Evolutionary conservation across 768 basidiomycete species (phyloP).

Genomic region (Boletus edulis): DNA sequence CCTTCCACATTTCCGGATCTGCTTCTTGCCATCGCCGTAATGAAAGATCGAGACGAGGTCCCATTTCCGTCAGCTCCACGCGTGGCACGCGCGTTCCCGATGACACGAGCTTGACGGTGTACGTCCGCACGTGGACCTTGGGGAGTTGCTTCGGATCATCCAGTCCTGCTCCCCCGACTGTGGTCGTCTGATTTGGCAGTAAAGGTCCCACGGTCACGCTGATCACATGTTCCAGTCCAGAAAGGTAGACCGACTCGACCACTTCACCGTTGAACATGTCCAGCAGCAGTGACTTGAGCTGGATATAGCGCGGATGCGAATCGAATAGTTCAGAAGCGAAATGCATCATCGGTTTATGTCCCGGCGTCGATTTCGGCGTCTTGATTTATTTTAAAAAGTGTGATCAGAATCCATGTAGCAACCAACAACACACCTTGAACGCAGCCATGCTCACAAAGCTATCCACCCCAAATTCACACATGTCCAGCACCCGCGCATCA

Average conservation of each 20-base stretch:
- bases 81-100: constrained; percentile 82
- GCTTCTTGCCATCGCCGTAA: constrained; percentile 74
- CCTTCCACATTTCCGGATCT: constrained; percentile 76
- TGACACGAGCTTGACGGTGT: constrained; percentile 67
- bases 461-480: constrained; percentile 92
- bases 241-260: constrained; percentile 78
- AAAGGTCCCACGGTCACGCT: constrained; percentile 74
- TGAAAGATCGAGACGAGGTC: constrained; percentile 82
- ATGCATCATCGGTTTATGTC: constrained; percentile 89
- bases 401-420: neutral
- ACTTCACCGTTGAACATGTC: constrained; percentile 89
- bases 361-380: constrained; percentile 87
- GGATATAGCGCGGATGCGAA: constrained; percentile 86
- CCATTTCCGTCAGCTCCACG: constrained; percentile 84
- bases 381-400: neutral
- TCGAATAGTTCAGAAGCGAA: constrained; percentile 96
- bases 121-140: constrained; percentile 85
- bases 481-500: constrained; percentile 83
- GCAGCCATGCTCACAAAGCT: constrained; percentile 73
- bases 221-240: constrained; percentile 86
- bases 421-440: constrained; percentile 60
- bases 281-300: constrained; percentile 88
- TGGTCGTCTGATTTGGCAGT: constrained; percentile 27
- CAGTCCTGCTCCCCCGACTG: constrained; percentile 15
- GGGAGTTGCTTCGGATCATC: constrained; percentile 57